These are phyloP conservation scores for Ceriops tagal DNA, from an alignment of 345 rosid genomes.

Conservation along the genomic window DNA sequence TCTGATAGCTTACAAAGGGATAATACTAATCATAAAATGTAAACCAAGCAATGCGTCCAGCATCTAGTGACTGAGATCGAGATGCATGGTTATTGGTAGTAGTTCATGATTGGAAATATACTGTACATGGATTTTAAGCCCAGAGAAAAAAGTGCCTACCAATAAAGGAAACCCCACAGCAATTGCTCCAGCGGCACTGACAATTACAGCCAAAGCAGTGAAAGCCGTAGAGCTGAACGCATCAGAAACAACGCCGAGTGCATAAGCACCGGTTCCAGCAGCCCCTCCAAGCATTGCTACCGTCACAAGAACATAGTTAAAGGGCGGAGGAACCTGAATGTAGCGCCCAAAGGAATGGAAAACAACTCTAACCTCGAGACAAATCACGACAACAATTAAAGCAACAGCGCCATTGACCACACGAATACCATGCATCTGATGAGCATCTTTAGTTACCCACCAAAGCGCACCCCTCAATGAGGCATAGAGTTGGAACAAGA, in stretches of 20 bases:
- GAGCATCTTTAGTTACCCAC: slow-evolving; percentile 80
- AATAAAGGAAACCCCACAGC: slow-evolving; percentile 87
- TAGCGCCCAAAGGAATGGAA: slow-evolving; percentile 93
- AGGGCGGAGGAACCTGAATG: slow-evolving; percentile 90
- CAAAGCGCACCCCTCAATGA: slow-evolving; percentile 91
- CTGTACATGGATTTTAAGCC: neutral
- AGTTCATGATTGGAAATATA: neutral
- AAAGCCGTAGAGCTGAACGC: slow-evolving; percentile 68
- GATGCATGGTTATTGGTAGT: neutral
- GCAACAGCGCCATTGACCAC: slow-evolving; percentile 86
- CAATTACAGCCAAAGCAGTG: slow-evolving; percentile 75
- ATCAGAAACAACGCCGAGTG: slow-evolving; percentile 86
- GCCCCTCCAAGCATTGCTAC: slow-evolving; percentile 90
- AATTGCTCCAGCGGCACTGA: slow-evolving; percentile 88
- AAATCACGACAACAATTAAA: slow-evolving; percentile 71
- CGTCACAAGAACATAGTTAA: slow-evolving; percentile 84
- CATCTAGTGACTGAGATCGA: neutral
- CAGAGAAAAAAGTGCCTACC: slow-evolving; percentile 45
- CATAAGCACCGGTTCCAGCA: slow-evolving; percentile 77
- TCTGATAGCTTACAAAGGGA: no score
- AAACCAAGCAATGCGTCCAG: neutral
- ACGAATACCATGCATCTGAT: slow-evolving; percentile 75
- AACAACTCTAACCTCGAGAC: slow-evolving; percentile 93
- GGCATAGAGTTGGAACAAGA: slow-evolving; percentile 82
- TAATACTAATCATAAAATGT: neutral